Base-by-base conservation (phyloP, 345 rosid genomes). In the Gossypium anomalum region DNA sequence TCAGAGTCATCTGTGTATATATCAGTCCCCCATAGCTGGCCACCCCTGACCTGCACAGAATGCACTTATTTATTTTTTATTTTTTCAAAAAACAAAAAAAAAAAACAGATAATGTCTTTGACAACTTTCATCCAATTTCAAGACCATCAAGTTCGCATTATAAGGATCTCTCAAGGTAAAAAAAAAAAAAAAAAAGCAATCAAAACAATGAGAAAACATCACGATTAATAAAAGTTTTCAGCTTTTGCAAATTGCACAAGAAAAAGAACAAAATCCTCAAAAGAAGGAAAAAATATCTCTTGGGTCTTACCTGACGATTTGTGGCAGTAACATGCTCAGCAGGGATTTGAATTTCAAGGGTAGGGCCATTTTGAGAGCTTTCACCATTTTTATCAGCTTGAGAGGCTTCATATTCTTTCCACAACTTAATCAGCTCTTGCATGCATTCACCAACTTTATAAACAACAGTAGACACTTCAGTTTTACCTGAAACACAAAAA, bases 261-360 rank as follows among this genome's bases (percentile, higher is more conserved):
- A 60, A 63, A 75, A 23, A 69, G 10, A 25, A 34, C 58, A 60
- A 76, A 67, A 63, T 52, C 3, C 58, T 19, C 65, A 53, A 49
- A 45, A 48, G n/a, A 7, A 52, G 67, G 44, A 72, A 74, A 70
- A 64, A 44, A 17, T 80, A 76, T 72, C 29, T 63, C 70, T 34
- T 57, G 60, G 48, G 13, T 76, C 93, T 85, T 90, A 93, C 99
- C 85, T 96, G 98, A 73, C 97, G 98, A 87, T 96, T 96, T 7
- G 98, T 92, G 69, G 99, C 99, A 85, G 98, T 92, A 62, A 96
- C 97, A 89, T 96, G 90, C 73, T 96, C 98, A 67, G 99, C 97
- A 55, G 98, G 93, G 79, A 96, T 96, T 77, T 90, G 84, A 81
- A 96, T 89, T 88, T 96, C 97, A 81, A 96, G 93, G 78, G 97